phyloP scores from a whole-genome alignment of 371 early-diverging fungal species.

The Mucor circinelloides region DNA sequence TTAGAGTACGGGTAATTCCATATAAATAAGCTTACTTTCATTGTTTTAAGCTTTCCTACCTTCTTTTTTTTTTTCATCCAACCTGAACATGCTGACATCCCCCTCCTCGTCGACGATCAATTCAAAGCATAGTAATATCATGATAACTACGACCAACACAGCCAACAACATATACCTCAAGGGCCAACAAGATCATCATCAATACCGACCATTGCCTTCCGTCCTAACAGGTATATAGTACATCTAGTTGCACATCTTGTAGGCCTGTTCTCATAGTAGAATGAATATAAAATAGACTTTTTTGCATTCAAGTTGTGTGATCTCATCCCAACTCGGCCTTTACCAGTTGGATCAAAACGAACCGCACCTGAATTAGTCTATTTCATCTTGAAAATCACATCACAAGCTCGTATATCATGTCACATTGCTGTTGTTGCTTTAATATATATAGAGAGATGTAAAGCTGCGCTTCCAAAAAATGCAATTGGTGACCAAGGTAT shows the following conservation, averaged over 20 bases:
- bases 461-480: constrained; percentile 32
- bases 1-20: background rate
- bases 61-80: background rate
- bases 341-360: constrained; percentile 20
- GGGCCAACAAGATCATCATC: background rate
- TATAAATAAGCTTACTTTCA: background rate
- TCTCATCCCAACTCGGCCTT: constrained; percentile 27
- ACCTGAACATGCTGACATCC: background rate
- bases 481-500: constrained; percentile 37
- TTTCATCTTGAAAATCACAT: constrained; percentile 30
- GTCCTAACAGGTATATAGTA: constrained; percentile 18
- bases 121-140: background rate
- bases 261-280: background rate
- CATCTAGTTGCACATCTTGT: background rate
- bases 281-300: constrained; percentile 19
- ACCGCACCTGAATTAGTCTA: constrained; percentile 34
- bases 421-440: constrained; percentile 36
- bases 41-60: background rate
- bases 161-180: background rate
- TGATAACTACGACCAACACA: background rate
- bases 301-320: constrained; percentile 36
- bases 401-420: constrained; percentile 32
- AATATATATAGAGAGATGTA: constrained; percentile 36
- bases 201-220: constrained; percentile 19
- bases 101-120: background rate